These are phyloP conservation scores for Tolypocladium guangdongense DNA, from an alignment of 2,329 filamentous ascomycete genomes.

Conservation along the genomic window DNA sequence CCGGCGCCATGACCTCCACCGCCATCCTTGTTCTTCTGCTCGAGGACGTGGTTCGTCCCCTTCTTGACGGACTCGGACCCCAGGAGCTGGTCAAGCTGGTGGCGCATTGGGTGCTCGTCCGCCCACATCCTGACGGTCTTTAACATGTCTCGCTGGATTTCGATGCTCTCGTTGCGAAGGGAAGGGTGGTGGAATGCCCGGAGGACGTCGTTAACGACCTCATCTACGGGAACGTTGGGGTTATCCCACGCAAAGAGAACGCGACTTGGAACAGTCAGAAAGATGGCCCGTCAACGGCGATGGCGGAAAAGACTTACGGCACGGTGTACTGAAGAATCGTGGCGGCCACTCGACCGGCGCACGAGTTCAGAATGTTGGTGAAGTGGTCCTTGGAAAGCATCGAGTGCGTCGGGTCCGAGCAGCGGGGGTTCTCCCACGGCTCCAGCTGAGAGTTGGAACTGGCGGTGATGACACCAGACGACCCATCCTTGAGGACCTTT, in stretches of 20 bases:
- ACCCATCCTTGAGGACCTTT: conserved; percentile 75
- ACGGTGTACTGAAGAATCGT: conserved; percentile 78
- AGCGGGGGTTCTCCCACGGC: conserved; percentile 66
- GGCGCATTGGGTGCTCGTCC: conserved; percentile 53
- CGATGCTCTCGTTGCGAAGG: conserved; percentile 60
- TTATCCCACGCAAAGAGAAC: conserved; percentile 92
- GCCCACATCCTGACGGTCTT: conserved; percentile 74
- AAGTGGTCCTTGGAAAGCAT: conserved; percentile 81
- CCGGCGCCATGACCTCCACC: conserved; percentile 17
- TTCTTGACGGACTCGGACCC: conserved; percentile 72
- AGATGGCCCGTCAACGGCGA: background rate
- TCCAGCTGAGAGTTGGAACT: conserved; percentile 67
- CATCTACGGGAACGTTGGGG: conserved; percentile 66
- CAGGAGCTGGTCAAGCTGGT: conserved; percentile 63
- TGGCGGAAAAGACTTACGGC: conserved; percentile 40
- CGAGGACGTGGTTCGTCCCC: conserved; percentile 66
- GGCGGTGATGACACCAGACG: conserved; percentile 55
- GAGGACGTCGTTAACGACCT: conserved; percentile 72
- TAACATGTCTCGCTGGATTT: conserved; percentile 86
- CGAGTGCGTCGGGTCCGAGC: conserved; percentile 71
- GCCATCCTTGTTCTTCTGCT: conserved; percentile 18
- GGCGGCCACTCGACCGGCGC: conserved; percentile 61
- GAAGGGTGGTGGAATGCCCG: conserved; percentile 87
- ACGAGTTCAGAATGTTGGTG: conserved; percentile 66
- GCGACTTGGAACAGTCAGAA: conserved; percentile 33